A percentile compares a stretch with the other conserved stretches of the same genome.
Evolutionary conservation across 371 early-diverging fungal species (phyloP).

Genomic region (Basidiobolus meristosporus): DNA sequence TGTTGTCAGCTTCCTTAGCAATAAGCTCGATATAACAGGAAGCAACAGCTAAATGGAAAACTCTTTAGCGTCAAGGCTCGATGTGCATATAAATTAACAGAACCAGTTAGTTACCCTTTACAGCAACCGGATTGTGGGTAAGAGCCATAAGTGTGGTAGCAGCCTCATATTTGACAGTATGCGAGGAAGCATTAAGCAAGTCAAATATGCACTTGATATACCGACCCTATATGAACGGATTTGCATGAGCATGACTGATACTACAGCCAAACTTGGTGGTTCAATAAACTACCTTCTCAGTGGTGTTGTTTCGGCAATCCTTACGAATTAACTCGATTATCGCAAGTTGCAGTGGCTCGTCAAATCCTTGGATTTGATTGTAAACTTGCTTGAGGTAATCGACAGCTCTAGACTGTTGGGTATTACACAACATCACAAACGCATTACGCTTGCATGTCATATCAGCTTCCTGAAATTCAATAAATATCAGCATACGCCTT

Average conservation of each 20-base stretch:
- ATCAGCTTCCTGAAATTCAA: conserved; percentile 57
- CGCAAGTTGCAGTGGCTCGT: conserved; percentile 82
- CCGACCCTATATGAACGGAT: conserved; percentile 1
- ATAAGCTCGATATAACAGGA: conserved; percentile 75
- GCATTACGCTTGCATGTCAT: conserved; percentile 86
- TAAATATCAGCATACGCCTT: background rate
- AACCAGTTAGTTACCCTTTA: conserved; percentile 38
- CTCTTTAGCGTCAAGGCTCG: background rate
- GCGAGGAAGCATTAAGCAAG: conserved; percentile 55
- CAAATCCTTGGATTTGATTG: conserved; percentile 52
- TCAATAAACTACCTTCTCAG: conserved; percentile 45
- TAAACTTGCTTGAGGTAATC: conserved; percentile 61
- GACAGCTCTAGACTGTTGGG: conserved; percentile 57
- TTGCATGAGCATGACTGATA: background rate
- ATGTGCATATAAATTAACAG: background rate
- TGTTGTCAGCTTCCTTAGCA: conserved; percentile 88
- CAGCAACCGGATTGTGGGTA: conserved; percentile 71
- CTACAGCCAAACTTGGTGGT: background rate
- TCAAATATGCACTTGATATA: conserved; percentile 74
- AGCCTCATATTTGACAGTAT: conserved; percentile 92
- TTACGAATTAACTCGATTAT: conserved; percentile 88
- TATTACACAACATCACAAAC: conserved; percentile 72
- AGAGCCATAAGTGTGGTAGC: conserved; percentile 77
- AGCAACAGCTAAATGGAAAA: conserved; percentile 49
- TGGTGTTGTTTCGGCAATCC: conserved; percentile 53